Evolutionary conservation across 306 rosid genomes (phyloP), one percentile per base, ranked within the genome.

Genomic region (Leucaena leucocephala): DNA sequence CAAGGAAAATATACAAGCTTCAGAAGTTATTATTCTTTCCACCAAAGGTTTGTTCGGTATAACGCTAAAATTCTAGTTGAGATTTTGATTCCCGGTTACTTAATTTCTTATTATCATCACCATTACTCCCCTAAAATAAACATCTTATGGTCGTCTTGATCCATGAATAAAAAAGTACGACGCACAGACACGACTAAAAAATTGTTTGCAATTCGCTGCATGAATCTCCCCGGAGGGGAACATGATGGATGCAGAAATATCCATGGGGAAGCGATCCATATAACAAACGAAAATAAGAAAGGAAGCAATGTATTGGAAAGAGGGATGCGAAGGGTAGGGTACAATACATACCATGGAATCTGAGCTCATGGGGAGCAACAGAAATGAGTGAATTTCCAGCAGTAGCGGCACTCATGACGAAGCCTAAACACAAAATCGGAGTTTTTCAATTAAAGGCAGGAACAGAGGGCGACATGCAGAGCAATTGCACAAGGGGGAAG

Each of bases 351-450:
- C 99, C 87, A 42, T 72, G 89, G 82, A 95, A 93, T 78, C 82
- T 90, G 86, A 95, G 94, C 79, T 95, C 99, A 52, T 93, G 94
- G 42, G 98, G 96, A 55, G 62, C 75, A 76, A 93, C 80, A 57
- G 97, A 84, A 79, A 95, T 86, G 75, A 88, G 74, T 19, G 81
- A 85, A 78, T 83, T 82, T 15, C 81, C 71, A 64, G 64, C 76
- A 33, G 75, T 73, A 72, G 88, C 78, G 81, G 89, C 78, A 81
- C 88, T 85, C 98, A 93, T 95, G 91, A 76, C 82, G 86, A 67
- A 15, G 66, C 33, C 39, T 19, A 36, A 6, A 67, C 66, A 40
- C 42, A 59, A 46, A 74, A 80, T 81, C 22, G 72, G 72, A 15
- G 54, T 39, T 5, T 34, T 34, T 27, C 27, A 71, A 84, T 69